phyloP scores from a whole-genome alignment of 78 protist genomes.

The Chrysochromulina parva region DNA sequence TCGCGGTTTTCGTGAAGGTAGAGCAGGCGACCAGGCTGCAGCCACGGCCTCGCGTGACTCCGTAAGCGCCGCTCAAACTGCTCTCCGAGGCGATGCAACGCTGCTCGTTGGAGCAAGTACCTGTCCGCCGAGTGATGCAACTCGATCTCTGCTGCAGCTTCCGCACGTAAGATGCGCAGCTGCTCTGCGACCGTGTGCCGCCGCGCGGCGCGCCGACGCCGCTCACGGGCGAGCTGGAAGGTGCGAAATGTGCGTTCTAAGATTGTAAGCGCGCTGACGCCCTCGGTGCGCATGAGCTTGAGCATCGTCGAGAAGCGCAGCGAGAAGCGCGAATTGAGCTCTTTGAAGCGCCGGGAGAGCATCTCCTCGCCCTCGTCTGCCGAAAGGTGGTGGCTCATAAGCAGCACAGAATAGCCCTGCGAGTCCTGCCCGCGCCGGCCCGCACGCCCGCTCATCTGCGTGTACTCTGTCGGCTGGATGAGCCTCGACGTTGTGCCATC shows the following conservation, averaged over 20 bases:
- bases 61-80: no score
- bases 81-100: no score
- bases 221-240: conserved; percentile 70
- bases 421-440: conserved; percentile 87
- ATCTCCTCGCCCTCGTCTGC: conserved; percentile 66
- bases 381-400: conserved; percentile 85
- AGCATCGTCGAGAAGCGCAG: conserved; percentile 90
- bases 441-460: conserved; percentile 86
- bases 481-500: background rate
- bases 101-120: conserved; percentile 25
- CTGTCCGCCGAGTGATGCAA: background rate
- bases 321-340: conserved; percentile 84
- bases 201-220: conserved; percentile 56
- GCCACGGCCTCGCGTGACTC: no score
- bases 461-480: conserved; percentile 74
- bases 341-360: conserved; percentile 85
- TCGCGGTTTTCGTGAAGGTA: no score
- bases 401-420: conserved; percentile 81
- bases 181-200: background rate
- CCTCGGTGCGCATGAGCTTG: conserved; percentile 87
- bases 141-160: background rate
- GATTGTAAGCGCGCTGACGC: conserved; percentile 72
- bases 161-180: background rate
- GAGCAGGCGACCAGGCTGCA: no score
- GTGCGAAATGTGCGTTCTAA: conserved; percentile 82